Evolutionary conservation across 1,284 basidiomycete genomes (phyloP), one percentile per base, ranked within the genome.

Genomic region (Cryptococcus floricola): DNA sequence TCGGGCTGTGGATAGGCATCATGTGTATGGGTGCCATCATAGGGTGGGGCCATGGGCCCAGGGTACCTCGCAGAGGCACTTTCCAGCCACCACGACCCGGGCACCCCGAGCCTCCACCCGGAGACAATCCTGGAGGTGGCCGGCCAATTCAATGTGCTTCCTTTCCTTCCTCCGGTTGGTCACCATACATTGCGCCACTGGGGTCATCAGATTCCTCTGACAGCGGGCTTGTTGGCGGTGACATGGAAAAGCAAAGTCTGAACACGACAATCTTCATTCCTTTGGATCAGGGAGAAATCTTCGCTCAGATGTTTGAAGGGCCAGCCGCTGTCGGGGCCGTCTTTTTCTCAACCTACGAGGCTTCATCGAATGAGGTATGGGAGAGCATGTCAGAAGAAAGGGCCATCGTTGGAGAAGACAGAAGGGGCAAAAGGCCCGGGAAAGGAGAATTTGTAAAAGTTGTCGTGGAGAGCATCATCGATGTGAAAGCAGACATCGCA

Each of bases 231-330:
- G 41, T 38, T 12, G 42, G 18, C 19, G 42, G n/a, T 3, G 19
- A 43, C 38, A 28, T 41, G 39, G 41, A 31, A n/a, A 31, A 46
- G 38, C 23, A 39, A 31, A 55, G 60, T 45, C 34, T 14, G 25
- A 62, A 62, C 42, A 28, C 52, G 34, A 62, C 58, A 13, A 60
- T 62, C 39, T 42, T 57, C n/a, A 14, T 62, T 7, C 39, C 61
- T 18, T 25, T 37, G 2, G 41, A 45, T 13, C 23, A 44, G 0
- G 34, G 39, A n/a, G 55, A 59, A 42, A 38, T 62, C 5, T 62
- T 57, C 45, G 34, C 53, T 5, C 43, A 55, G 13, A 48, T 62
- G 19, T 38, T 41, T 9, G 5, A 39, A 43, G 53, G 58, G 3
- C 50, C 55, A 7, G 50, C 61, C 10, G 56, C 42, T 5, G 52